Evolutionary conservation across 75 land plant genomes (phyloP).

Genomic region (Cunninghamia lanceolata): DNA sequence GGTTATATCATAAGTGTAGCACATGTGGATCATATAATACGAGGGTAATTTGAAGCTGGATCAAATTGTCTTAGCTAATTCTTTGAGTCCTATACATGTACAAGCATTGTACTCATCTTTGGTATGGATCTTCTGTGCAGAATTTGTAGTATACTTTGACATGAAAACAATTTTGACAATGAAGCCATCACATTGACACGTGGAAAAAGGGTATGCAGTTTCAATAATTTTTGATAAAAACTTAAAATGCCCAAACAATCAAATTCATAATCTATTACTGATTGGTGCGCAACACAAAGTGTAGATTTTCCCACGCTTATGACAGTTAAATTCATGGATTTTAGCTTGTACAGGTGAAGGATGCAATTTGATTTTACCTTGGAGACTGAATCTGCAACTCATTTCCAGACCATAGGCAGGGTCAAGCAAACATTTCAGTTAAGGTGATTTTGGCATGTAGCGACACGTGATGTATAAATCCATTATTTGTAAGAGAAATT

Average conservation of each 20-base stretch:
- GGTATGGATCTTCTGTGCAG: not conserved
- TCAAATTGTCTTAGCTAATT: not conserved
- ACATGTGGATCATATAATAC: conserved; percentile 83
- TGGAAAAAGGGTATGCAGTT: not conserved
- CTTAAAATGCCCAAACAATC: not conserved
- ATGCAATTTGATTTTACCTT: not conserved
- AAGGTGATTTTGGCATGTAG: not conserved
- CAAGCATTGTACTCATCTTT: not conserved
- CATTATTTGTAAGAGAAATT: not conserved
- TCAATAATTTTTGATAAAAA: too few species aligned
- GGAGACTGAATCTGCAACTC: not conserved
- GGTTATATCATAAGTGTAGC: conserved; percentile 74
- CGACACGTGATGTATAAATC: not conserved
- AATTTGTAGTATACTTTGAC: not conserved
- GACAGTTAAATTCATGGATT: not conserved
- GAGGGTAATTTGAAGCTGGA: conserved; percentile 39
- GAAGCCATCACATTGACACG: not conserved
- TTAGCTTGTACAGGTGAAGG: conserved; percentile 6
- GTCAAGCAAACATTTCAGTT: not conserved
- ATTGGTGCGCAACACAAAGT: not conserved
- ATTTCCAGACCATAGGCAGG: not conserved
- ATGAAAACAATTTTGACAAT: not conserved
- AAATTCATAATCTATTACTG: not conserved
- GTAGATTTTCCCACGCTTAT: not conserved
- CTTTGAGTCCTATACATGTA: not conserved